These are phyloP conservation scores for Xylaria multiplex DNA, from an alignment of 2,329 filamentous ascomycete genomes.

Conservation along the genomic window DNA sequence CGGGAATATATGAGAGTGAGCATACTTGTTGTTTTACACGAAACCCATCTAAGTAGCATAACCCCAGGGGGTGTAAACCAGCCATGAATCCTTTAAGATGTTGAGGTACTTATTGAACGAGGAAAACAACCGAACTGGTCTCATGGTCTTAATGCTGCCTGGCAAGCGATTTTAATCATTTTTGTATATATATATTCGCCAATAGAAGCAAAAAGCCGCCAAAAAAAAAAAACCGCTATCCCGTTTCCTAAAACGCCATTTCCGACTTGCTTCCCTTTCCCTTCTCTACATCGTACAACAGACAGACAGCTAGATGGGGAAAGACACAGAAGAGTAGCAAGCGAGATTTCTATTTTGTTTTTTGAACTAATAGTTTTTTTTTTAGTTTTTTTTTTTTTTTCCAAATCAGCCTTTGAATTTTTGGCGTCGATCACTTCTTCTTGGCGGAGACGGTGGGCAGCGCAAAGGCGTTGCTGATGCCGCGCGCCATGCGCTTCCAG, in stretches of 20 bases:
- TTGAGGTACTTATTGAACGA: neutral
- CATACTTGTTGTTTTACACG: neutral
- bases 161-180: neutral
- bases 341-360: neutral
- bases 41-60: neutral
- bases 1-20: neutral
- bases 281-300: neutral
- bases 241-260: slow-evolving; percentile 4
- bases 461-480: slow-evolving; percentile 70
- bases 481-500: slow-evolving; percentile 74
- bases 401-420: too few relatives aligned
- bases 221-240: neutral
- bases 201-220: neutral
- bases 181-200: neutral
- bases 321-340: neutral
- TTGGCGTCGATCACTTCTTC: neutral
- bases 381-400: neutral
- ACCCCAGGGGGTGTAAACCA: neutral
- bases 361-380: neutral
- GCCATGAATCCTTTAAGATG: neutral
- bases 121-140: too few relatives aligned
- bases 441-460: slow-evolving; percentile 65
- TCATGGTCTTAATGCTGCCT: neutral
- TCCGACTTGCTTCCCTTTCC: neutral
- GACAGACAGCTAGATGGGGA: neutral